Evolutionary conservation across 2,329 filamentous ascomycete genomes (phyloP).

Genomic region (Nemania sp.): DNA sequence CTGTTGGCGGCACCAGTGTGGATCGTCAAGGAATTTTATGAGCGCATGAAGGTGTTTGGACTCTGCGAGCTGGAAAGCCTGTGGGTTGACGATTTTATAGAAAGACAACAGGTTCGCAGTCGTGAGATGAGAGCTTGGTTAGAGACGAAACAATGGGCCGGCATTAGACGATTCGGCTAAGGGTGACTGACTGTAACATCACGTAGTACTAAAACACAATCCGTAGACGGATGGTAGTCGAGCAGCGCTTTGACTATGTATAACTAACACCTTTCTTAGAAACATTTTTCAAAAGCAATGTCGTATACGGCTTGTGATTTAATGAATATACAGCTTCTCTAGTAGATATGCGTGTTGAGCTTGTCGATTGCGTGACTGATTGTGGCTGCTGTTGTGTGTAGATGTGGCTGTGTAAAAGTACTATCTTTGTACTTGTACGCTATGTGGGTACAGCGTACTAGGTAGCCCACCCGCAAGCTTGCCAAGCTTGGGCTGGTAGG

Average conservation of each 20-base stretch:
- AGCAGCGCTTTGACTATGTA: constrained; percentile 30
- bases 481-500: constrained; percentile 35
- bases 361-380: no score
- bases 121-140: constrained; percentile 42
- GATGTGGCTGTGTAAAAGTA: constrained; percentile 32
- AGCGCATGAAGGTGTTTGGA: constrained; percentile 40
- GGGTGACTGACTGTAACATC: constrained; percentile 19
- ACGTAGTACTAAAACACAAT: constrained; percentile 27
- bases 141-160: constrained; percentile 47
- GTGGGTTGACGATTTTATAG: constrained; percentile 45
- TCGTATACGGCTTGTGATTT: no score
- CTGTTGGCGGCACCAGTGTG: constrained; percentile 48
- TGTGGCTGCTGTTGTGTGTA: no score
- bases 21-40: constrained; percentile 46
- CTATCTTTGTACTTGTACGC: neutral
- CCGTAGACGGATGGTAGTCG: neutral
- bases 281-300: no score
- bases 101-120: constrained; percentile 41
- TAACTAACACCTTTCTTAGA: constrained; percentile 19
- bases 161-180: constrained; percentile 45
- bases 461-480: constrained; percentile 15
- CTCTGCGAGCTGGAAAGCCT: constrained; percentile 45
- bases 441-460: constrained; percentile 15
- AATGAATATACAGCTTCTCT: no score
- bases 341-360: neutral